Percentiles rank a stretch among this genome's conserved stretches.
These are phyloP conservation scores for Arthrinium puccinioides DNA, from an alignment of 2,329 filamentous ascomycete genomes.

Conservation along the genomic window DNA sequence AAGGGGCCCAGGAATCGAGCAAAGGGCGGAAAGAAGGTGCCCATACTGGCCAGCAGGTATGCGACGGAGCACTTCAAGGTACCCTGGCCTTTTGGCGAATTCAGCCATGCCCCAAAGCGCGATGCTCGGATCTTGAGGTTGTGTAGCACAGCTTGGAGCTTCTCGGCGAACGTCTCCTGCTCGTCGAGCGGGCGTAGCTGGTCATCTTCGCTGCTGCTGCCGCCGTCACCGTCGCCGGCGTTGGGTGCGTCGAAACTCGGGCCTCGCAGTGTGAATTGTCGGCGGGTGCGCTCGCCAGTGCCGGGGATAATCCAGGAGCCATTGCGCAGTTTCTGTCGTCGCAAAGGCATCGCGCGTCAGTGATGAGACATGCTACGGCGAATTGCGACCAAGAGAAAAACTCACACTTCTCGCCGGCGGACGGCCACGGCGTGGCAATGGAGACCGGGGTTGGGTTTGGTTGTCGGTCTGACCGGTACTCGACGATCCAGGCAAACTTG, in stretches of 20 bases:
- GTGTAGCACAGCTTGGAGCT: constrained; percentile 24
- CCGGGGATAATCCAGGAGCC: constrained; percentile 81
- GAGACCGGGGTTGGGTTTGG: too few relatives aligned
- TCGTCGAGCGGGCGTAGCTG: constrained; percentile 25
- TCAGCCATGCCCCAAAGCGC: constrained; percentile 51
- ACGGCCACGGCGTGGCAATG: constrained; percentile 4
- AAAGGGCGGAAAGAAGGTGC: constrained; percentile 71
- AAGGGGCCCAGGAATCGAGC: constrained; percentile 70
- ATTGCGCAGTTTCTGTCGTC: constrained; percentile 64
- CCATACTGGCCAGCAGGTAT: constrained; percentile 79
- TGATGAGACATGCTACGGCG: constrained; percentile 18
- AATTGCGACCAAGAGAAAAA: constrained; percentile 4
- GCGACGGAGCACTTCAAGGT: constrained; percentile 89
- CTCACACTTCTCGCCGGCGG: constrained; percentile 7
- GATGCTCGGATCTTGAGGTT: constrained; percentile 29
- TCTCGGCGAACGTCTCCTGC: constrained; percentile 27
- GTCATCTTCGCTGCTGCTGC: constrained; percentile 11
- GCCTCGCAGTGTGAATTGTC: constrained; percentile 66
- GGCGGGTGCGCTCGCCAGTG: constrained; percentile 78
- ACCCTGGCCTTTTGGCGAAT: constrained; percentile 67
- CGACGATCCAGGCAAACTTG: too few relatives aligned
- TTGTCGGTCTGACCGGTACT: too few relatives aligned
- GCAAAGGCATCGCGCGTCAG: constrained; percentile 45
- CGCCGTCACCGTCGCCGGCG: constrained; percentile 14
- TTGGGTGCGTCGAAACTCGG: constrained; percentile 30